These are phyloP conservation scores for Arachis stenosperma DNA, from an alignment of 306 rosid genomes.

Conservation along the genomic window DNA sequence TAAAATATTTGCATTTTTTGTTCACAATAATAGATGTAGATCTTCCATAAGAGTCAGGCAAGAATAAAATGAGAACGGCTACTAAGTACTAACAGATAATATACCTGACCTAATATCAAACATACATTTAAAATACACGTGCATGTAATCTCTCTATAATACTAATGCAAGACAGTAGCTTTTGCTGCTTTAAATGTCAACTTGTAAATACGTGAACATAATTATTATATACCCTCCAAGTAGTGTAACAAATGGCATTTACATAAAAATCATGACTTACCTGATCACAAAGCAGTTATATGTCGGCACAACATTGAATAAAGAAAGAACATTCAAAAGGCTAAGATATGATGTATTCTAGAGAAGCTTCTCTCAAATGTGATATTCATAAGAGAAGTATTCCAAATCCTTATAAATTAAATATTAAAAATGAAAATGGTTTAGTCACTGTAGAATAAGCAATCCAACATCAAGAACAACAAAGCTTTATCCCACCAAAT, in stretches of 20 bases:
- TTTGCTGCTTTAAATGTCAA: neutral
- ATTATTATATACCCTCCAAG: conserved; percentile 8
- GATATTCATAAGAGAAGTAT: neutral
- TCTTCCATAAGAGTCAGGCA: neutral
- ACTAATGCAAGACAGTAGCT: neutral
- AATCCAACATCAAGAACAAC: neutral
- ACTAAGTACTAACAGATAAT: neutral
- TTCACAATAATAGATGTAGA: neutral
- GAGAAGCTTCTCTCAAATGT: neutral
- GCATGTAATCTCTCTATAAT: neutral
- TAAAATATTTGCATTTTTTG: neutral
- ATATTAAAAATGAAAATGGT: conserved; percentile 1
- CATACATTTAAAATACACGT: neutral
- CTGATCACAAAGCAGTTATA: neutral
- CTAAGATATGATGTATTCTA: neutral
- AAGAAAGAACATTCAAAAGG: neutral
- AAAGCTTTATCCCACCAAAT: too few relatives aligned
- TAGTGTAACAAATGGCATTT: conserved; percentile 22
- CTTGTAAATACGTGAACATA: conserved; percentile 3
- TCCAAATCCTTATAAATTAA: conserved; percentile 5
- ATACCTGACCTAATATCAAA: neutral
- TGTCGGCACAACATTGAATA: neutral
- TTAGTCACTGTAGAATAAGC: neutral
- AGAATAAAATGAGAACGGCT: neutral
- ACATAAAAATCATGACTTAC: neutral